Conservation (phyloP, 1,139 yeast genomes). For the Debaryomyces robertsiae region DNA sequence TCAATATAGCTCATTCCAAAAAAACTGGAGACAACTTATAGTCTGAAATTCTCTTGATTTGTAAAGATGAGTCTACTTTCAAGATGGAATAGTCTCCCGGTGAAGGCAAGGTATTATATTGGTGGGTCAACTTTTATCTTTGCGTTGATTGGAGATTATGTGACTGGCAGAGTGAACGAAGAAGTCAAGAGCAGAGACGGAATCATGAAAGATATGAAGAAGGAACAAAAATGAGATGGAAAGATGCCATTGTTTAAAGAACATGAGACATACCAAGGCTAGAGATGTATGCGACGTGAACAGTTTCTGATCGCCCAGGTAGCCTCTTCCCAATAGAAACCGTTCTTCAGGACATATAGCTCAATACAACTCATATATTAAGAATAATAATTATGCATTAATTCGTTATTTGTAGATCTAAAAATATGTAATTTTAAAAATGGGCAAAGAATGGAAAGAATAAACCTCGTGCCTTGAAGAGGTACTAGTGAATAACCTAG, state of each 20-base stretch:
- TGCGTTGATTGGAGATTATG: conserved; percentile 55
- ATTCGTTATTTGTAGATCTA: too few species aligned
- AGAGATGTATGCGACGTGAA: too few species aligned
- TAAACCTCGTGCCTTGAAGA: too few species aligned
- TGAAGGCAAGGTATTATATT: conserved; percentile 52
- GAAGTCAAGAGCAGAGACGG: conserved; percentile 32
- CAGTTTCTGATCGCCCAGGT: too few species aligned
- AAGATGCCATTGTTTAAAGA: too few species aligned
- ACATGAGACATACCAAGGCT: too few species aligned
- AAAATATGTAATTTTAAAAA: too few species aligned
- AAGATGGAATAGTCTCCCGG: conserved; percentile 54
- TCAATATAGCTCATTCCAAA: neutral
- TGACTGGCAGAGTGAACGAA: conserved; percentile 49
- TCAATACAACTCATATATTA: too few species aligned
- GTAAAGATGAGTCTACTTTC: conserved; percentile 38
- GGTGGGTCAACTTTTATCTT: conserved; percentile 55
- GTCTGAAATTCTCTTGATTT: neutral
- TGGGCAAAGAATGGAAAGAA: too few species aligned
- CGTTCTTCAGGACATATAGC: too few species aligned
- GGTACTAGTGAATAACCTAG: neutral
- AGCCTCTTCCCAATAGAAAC: too few species aligned
- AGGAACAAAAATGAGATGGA: neutral
- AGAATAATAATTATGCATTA: too few species aligned
- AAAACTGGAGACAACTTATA: neutral
- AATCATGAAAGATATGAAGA: neutral